Percentiles rank a stretch among this genome's conserved stretches.
Conservation (phyloP, 352 stramenopile genomes). For the Blastocystis sp. region DNA sequence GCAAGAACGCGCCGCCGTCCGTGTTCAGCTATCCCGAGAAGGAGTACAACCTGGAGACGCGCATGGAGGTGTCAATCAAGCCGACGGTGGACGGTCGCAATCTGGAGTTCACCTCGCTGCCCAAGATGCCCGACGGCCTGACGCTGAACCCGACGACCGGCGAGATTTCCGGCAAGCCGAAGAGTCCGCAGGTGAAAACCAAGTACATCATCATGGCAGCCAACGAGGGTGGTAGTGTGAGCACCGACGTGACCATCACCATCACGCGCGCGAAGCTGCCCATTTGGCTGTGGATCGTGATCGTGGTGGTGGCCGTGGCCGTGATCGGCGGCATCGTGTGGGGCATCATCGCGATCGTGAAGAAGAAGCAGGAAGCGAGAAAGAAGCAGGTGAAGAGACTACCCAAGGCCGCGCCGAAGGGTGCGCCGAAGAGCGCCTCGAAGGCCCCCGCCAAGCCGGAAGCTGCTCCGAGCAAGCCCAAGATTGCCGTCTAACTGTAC, state of each 20-base stretch:
- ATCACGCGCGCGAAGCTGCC: neutral
- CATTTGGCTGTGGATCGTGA: constrained; percentile 33
- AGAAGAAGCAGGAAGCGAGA: constrained; percentile 9
- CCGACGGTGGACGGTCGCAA: neutral
- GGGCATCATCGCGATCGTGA: neutral
- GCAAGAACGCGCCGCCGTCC: neutral
- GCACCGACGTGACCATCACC: neutral
- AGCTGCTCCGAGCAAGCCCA: too few species aligned
- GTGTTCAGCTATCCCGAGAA: neutral
- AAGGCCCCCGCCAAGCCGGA: too few species aligned
- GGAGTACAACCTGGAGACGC: neutral
- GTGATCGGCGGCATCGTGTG: constrained; percentile 13
- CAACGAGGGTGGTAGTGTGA: neutral
- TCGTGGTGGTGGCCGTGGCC: neutral
- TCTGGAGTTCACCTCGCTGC: neutral
- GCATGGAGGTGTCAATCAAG: neutral
- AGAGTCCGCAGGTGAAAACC: neutral
- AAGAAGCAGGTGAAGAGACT: neutral
- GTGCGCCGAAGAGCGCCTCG: too few species aligned
- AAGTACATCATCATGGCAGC: neutral
- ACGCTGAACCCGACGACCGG: constrained; percentile 13
- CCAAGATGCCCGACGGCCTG: constrained; percentile 21
- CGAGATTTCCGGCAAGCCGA: constrained; percentile 37
- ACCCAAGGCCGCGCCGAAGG: constrained; percentile 10
- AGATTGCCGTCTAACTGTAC: too few species aligned